Base-by-base conservation (phyloP, 805 yeast species). In the Ogataea polymorpha region DNA sequence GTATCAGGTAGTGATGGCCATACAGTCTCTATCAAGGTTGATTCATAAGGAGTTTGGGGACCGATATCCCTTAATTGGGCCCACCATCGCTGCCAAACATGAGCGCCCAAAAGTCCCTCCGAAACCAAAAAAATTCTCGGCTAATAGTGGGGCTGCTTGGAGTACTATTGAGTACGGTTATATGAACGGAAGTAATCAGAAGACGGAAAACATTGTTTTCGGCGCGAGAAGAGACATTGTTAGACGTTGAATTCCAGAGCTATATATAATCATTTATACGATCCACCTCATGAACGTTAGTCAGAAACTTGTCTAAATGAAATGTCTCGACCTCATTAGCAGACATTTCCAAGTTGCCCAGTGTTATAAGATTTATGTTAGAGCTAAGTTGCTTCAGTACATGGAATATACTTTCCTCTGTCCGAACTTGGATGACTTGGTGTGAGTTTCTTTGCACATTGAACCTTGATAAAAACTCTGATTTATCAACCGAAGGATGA, bases 1-100 rank as follows among this genome's bases (percentile, higher is more conserved):
- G 1, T 83, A 86, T 35, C 86, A 83, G 49, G 87, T 87, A 1
- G 63, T 82, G n/a, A 79, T 84, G 51, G 75, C 90, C 1, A 65
- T 87, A 30, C 80, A 83, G 53, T 78, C 95, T 2, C 68, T 87
- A 32, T 83, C 93, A 1, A 68, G 96, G 43, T 69, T 77, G 41
- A 83, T 86, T 2, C 73, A 83, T 54, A 69, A 68, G 41, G 65
- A 75, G 64, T 56, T 81, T 67, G 50, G 52, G 6, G 62, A 79
- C 40, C 50, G 65, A 39, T 53, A 71, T 42, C 75, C 79, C 0
- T 71, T 75, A 1, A 65, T 80, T 23, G 87, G 87, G 0, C 87
- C 87, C 2, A 70, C 71, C 38, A 55, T 80, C 28, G 69, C 75
- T 1, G 61, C 57, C 47, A 75, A 67, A 56, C 70, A 56, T 60